These are phyloP conservation scores for Pilaira anomala DNA, from an alignment of 192 early-diverging fungal species.

Conservation along the genomic window DNA sequence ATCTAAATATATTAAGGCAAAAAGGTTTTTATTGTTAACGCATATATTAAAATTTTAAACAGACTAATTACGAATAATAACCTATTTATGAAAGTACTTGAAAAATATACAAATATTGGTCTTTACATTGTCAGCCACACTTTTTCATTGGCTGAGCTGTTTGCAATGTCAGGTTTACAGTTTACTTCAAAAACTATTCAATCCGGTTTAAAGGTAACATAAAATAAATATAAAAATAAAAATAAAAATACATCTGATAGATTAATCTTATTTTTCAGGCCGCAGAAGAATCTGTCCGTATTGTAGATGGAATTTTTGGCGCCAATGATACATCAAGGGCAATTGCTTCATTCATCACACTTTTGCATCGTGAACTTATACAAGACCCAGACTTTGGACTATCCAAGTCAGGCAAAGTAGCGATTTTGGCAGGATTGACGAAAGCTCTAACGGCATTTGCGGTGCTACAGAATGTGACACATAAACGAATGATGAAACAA, in stretches of 20 bases:
- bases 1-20: too few relatives aligned
- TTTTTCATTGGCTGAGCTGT: conserved; percentile 74
- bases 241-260: background rate
- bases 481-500: conserved; percentile 49
- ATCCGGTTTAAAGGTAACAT: conserved; percentile 40
- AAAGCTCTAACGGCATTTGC: conserved; percentile 86
- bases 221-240: background rate
- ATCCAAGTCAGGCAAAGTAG: conserved; percentile 60
- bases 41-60: too few relatives aligned
- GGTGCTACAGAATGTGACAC: conserved; percentile 79
- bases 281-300: conserved; percentile 83
- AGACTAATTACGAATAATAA: conserved; percentile 17
- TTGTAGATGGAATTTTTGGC: conserved; percentile 95
- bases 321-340: conserved; percentile 91
- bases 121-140: conserved; percentile 62
- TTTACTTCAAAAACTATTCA: conserved; percentile 74
- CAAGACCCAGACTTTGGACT: conserved; percentile 65
- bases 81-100: conserved; percentile 55
- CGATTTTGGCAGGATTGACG: conserved; percentile 66
- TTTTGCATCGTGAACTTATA: conserved; percentile 72
- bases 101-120: conserved; percentile 61
- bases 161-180: conserved; percentile 75
- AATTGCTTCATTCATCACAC: conserved; percentile 72
- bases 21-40: background rate
- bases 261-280: conserved; percentile 39